These are phyloP conservation scores for Polyporus tsugae DNA, from an alignment of 1,284 basidiomycete genomes.

Conservation along the genomic window DNA sequence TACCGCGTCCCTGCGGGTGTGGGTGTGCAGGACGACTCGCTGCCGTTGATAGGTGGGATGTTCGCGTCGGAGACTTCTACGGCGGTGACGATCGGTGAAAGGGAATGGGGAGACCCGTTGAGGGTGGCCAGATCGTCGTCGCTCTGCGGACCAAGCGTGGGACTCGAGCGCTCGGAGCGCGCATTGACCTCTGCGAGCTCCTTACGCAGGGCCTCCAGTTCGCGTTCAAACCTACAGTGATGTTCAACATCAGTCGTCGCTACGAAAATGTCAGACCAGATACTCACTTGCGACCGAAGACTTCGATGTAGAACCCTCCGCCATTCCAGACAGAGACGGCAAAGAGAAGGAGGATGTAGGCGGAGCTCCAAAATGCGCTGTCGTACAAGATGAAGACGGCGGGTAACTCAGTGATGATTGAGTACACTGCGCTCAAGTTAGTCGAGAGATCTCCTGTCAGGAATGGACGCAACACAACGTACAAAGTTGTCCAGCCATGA, in stretches of 20 bases:
- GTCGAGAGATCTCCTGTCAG: neutral
- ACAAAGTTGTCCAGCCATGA: constrained; percentile 89
- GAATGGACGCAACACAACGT: constrained; percentile 35
- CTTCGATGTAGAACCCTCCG: constrained; percentile 91
- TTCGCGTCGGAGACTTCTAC: constrained; percentile 33
- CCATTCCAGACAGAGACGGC: constrained; percentile 87
- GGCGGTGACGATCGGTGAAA: constrained; percentile 35
- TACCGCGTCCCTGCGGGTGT: neutral
- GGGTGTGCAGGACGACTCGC: neutral
- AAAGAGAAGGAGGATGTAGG: constrained; percentile 83
- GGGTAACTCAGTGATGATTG: constrained; percentile 86
- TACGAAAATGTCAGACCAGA: neutral
- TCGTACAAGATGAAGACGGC: constrained; percentile 85
- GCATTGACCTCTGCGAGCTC: constrained; percentile 76
- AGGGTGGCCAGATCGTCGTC: constrained; percentile 42
- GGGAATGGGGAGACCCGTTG: constrained; percentile 37
- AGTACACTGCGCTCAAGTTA: constrained; percentile 66
- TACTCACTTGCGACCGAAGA: constrained; percentile 91
- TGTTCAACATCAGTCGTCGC: constrained; percentile 15
- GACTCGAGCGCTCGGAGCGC: constrained; percentile 56
- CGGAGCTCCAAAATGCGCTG: constrained; percentile 75
- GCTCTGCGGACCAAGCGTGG: constrained; percentile 46
- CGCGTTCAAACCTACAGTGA: constrained; percentile 80
- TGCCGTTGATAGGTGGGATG: constrained; percentile 19
- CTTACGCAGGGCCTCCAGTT: constrained; percentile 87